Percentiles rank a stretch among this genome's conserved stretches.
Conservation (phyloP, 495 filamentous ascomycete genomes). For the Penicillium longicatenatum region DNA sequence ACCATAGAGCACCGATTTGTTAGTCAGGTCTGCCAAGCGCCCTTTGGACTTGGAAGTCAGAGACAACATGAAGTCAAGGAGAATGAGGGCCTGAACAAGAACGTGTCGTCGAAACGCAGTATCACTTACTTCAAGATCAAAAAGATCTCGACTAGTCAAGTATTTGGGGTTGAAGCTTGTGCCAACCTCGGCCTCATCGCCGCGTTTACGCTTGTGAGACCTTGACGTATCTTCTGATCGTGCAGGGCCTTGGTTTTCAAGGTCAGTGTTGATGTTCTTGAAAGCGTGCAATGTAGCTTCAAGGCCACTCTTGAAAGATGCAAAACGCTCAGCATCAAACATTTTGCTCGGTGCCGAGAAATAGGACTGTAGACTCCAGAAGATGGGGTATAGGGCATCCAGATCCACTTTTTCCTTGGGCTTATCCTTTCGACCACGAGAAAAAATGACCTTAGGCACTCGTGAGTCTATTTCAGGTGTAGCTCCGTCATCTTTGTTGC, state of each 20-base stretch:
- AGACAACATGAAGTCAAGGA: slow-evolving; percentile 89
- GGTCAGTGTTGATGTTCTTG: slow-evolving; percentile 72
- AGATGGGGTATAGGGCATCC: slow-evolving; percentile 81
- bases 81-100: slow-evolving; percentile 88
- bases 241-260: slow-evolving; percentile 46
- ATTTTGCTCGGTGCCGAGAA: slow-evolving; percentile 88
- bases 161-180: slow-evolving; percentile 95
- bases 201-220: slow-evolving; percentile 73
- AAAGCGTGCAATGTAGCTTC: slow-evolving; percentile 80
- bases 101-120: slow-evolving; percentile 92
- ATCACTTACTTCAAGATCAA: slow-evolving; percentile 94
- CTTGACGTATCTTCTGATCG: slow-evolving; percentile 63
- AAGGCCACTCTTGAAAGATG: slow-evolving; percentile 75
- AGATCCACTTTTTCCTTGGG: slow-evolving; percentile 54
- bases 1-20: slow-evolving; percentile 84
- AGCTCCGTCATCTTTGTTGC: slow-evolving; percentile 18
- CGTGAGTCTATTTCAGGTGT: slow-evolving; percentile 28
- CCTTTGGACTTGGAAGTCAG: slow-evolving; percentile 81
- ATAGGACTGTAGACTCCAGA: slow-evolving; percentile 88
- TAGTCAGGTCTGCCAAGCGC: slow-evolving; percentile 69
- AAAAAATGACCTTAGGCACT: slow-evolving; percentile 54
- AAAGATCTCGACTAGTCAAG: slow-evolving; percentile 89
- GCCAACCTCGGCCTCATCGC: slow-evolving; percentile 61
- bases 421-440: slow-evolving; percentile 48
- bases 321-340: slow-evolving; percentile 70